Evolutionary conservation across 306 rosid genomes (phyloP).

Genomic region (Hippophae tibetana): DNA sequence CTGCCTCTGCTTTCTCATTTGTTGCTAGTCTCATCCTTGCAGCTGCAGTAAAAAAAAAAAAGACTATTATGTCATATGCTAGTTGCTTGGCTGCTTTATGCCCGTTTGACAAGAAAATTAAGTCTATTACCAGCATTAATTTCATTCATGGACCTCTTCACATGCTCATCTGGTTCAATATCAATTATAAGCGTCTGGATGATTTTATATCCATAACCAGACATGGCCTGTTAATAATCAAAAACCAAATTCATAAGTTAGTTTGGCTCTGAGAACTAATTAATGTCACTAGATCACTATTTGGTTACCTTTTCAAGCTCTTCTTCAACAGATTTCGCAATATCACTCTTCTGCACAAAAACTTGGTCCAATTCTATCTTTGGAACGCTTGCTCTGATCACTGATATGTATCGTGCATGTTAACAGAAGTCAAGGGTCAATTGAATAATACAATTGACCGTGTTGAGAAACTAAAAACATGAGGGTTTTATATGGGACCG

Average conservation of each 20-base stretch:
- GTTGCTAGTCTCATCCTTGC: conserved; percentile 22
- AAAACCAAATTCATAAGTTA: not conserved
- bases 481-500: too few relatives aligned
- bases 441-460: too few relatives aligned
- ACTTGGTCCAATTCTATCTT: conserved; percentile 17
- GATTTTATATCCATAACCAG: conserved; percentile 14
- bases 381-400: conserved; percentile 17
- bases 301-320: conserved; percentile 18
- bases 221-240: conserved; percentile 13
- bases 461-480: not conserved
- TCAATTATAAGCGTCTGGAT: conserved; percentile 13
- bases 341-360: conserved; percentile 11
- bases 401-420: not conserved
- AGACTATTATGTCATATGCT: not conserved
- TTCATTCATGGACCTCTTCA: conserved; percentile 19
- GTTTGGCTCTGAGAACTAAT: not conserved
- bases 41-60: not conserved
- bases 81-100: too few relatives aligned
- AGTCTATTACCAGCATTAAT: conserved; percentile 7
- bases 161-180: conserved; percentile 13
- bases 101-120: not conserved
- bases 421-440: not conserved
- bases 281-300: not conserved
- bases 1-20: conserved; percentile 22
- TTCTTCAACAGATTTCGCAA: conserved; percentile 17